A percentile compares a stretch with the other conserved stretches of the same genome.
Evolutionary conservation across 139 green algal genomes (phyloP).

Genomic region (Closterium sp.): DNA sequence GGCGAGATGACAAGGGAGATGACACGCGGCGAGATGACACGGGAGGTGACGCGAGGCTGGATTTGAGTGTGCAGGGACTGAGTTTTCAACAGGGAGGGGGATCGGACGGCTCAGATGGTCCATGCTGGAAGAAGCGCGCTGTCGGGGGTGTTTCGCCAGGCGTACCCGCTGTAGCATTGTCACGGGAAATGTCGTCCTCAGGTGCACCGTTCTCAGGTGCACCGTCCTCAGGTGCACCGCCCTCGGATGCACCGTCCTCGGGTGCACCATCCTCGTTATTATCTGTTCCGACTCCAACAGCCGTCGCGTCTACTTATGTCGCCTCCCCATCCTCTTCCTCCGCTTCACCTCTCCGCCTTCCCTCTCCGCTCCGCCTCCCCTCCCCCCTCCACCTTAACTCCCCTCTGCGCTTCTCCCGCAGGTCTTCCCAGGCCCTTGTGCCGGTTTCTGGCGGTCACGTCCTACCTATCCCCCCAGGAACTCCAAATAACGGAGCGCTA

Average conservation of each 20-base stretch:
- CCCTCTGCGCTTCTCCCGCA: neutral
- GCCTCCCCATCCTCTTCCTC: neutral
- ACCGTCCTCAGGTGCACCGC: neutral
- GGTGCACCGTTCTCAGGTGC: no score
- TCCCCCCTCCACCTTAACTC: neutral
- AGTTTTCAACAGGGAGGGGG: neutral
- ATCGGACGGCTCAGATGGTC: neutral
- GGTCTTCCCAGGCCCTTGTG: neutral
- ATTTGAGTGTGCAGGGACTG: neutral
- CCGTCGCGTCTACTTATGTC: neutral
- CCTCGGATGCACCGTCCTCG: neutral
- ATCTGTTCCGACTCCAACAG: neutral
- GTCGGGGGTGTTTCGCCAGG: no score
- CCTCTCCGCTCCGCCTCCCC: neutral
- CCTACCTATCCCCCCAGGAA: neutral
- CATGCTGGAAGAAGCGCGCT: neutral
- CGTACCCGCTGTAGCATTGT: no score
- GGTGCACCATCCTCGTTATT: neutral
- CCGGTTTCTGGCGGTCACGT: neutral
- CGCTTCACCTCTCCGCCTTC: neutral
- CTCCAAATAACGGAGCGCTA: neutral
- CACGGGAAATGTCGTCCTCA: no score
- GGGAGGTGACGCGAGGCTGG: neutral
- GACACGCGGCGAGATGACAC: neutral
- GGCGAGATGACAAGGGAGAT: neutral